Base-by-base conservation (phyloP, 495 filamentous ascomycete genomes). In the Aspergillus affinis region DNA sequence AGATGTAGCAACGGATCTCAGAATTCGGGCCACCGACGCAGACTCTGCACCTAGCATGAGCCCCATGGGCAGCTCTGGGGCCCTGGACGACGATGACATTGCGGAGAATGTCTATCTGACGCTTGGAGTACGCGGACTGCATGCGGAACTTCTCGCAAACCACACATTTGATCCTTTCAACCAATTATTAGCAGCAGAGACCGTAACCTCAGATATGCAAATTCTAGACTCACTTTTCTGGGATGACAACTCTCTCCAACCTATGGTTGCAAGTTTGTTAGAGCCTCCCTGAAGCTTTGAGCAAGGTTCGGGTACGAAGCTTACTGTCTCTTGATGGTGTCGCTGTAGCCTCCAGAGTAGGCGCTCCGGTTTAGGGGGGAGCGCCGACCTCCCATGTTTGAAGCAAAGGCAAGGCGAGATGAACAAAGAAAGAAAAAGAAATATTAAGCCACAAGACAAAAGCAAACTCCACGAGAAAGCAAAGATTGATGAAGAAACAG, bases 81-180 rank as follows among this genome's bases (percentile, higher is more conserved):
- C 64, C 63, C 17, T 61, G 26, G 15, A 54, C 51, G 13, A 62
- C 54, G 13, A 78, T 59, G 23, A 57, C 64, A 36, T 75, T 66
- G 18, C 69, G 59, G 52, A 79, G 76, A 13, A 75, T 71, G 0
- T 61, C 55, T 7, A 82, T 65, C 61, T 84, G 77, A 1, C 63
- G 74, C 5, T 81, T 70, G 0, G 83, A 86, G 61, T 73, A 88
- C 0, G 70, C 54, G 4, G 56, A 61, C 6, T 69, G 59, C 2
- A 61, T 29, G 32, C 75, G 81, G 58, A 73, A 67, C 61, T 79
- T 71, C 30, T 75, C 70, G 62, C 83, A 84, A 0, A 64, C 68
- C 13, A 61, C 57, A 69, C 85, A 88, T 47, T 70, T 76, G 60
- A 85, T 70, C 54, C 79, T 84, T 41, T 17, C 4, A 4, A 59